A percentile compares a stretch with the other conserved stretches of the same genome.
phyloP scores from a whole-genome alignment of 2,329 filamentous ascomycete genomes.

The Arthrobotrys sphaeroides region DNA sequence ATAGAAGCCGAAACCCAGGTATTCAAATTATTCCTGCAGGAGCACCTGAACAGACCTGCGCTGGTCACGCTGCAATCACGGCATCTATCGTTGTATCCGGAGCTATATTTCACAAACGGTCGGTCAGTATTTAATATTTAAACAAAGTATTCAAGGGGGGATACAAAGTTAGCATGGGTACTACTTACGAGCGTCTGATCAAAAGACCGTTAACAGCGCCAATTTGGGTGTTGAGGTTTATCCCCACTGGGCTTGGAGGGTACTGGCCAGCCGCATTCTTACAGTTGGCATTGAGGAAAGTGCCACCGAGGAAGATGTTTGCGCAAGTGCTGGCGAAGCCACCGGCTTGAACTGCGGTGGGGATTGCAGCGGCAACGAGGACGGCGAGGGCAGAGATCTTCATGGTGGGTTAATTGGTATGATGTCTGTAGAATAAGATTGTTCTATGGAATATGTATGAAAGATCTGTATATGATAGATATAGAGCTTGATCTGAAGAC shows the following conservation, averaged over 20 bases:
- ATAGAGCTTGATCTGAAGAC: too few species aligned
- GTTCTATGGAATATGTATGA: too few species aligned
- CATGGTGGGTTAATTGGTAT: background rate
- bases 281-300: background rate
- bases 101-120: background rate
- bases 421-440: too few species aligned
- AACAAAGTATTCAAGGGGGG: too few species aligned
- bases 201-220: background rate
- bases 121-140: too few species aligned
- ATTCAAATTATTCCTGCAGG: background rate
- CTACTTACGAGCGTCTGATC: background rate
- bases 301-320: conserved; percentile 4
- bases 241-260: background rate
- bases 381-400: background rate
- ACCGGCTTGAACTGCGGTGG: background rate
- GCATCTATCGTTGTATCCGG: background rate
- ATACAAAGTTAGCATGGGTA: too few species aligned
- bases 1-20: background rate
- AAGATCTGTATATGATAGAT: too few species aligned
- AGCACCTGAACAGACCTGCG: background rate
- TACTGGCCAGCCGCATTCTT: background rate
- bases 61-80: background rate
- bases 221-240: background rate
- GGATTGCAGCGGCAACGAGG: background rate
- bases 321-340: background rate